Percentiles rank a stretch among this genome's conserved stretches.
Evolutionary conservation across 805 yeast genomes (phyloP).

Genomic region (Torulaspora indica): DNA sequence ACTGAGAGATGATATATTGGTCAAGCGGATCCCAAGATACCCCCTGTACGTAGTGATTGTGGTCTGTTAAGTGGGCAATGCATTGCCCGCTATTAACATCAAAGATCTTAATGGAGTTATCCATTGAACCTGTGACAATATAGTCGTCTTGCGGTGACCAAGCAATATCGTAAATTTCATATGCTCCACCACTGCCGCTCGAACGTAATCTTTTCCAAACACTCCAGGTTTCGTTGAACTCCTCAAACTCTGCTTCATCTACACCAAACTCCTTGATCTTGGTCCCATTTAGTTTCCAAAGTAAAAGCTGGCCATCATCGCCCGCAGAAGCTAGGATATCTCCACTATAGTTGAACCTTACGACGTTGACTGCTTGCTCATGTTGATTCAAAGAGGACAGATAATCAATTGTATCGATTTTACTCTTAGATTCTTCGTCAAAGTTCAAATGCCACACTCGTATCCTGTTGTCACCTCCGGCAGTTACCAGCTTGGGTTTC

Average conservation of each 20-base stretch:
- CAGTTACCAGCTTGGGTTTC: constrained; percentile 65
- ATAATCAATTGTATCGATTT: constrained; percentile 56
- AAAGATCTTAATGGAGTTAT: constrained; percentile 70
- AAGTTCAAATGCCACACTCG: constrained; percentile 47
- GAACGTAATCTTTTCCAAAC: constrained; percentile 43
- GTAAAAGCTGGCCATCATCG: constrained; percentile 83
- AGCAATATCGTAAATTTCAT: constrained; percentile 84
- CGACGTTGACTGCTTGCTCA: constrained; percentile 91
- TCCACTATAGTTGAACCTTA: constrained; percentile 69
- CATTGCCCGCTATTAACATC: constrained; percentile 56
- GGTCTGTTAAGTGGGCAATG: constrained; percentile 44
- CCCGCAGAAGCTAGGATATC: constrained; percentile 80
- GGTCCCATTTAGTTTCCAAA: constrained; percentile 65
- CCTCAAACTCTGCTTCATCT: constrained; percentile 43
- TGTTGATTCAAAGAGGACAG: constrained; percentile 79
- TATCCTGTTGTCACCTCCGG: constrained; percentile 93
- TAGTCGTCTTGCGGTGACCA: constrained; percentile 86
- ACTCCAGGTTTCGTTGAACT: constrained; percentile 68
- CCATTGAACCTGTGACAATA: constrained; percentile 89
- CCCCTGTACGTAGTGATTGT: constrained; percentile 90
- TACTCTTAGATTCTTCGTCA: constrained; percentile 22
- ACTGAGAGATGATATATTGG: constrained; percentile 74
- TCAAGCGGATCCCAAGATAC: constrained; percentile 91
- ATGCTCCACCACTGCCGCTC: constrained; percentile 49
- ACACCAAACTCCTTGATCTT: constrained; percentile 57